Evolutionary conservation across 2,329 filamentous ascomycete genomes (phyloP).

Genomic region (Lithohypha guttulata): DNA sequence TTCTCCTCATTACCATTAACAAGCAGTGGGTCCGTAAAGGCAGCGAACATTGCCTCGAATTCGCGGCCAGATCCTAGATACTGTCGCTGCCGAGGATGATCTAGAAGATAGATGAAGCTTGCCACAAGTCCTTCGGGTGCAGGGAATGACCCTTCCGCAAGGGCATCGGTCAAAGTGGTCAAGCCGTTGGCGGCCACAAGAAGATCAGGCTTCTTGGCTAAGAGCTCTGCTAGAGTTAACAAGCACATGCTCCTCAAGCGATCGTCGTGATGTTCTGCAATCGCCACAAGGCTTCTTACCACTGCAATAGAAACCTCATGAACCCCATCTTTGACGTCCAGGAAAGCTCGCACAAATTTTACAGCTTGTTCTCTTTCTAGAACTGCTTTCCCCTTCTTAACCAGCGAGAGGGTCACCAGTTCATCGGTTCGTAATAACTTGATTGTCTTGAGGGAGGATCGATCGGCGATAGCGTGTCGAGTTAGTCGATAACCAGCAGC

Average conservation of each 20-base stretch:
- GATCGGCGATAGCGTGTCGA: conserved; percentile 86
- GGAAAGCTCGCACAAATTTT: conserved; percentile 88
- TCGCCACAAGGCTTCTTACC: conserved; percentile 77
- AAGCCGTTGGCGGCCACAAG: conserved; percentile 77
- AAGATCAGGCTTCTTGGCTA: conserved; percentile 73
- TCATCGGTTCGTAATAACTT: conserved; percentile 82
- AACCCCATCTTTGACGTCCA: conserved; percentile 89
- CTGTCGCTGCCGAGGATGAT: conserved; percentile 67
- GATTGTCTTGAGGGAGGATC: conserved; percentile 79
- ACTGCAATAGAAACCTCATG: conserved; percentile 78
- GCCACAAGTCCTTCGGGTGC: conserved; percentile 80
- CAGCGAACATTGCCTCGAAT: conserved; percentile 77
- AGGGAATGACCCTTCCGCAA: conserved; percentile 83
- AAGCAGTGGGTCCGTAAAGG: conserved; percentile 72
- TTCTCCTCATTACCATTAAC: conserved; percentile 48
- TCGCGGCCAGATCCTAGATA: conserved; percentile 83
- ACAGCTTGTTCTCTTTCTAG: conserved; percentile 93
- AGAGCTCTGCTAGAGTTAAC: conserved; percentile 82
- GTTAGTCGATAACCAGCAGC: conserved; percentile 90
- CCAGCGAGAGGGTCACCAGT: conserved; percentile 78
- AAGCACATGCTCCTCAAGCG: conserved; percentile 81
- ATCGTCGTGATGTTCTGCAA: conserved; percentile 79
- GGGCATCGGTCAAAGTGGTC: conserved; percentile 75
- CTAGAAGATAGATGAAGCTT: conserved; percentile 81
- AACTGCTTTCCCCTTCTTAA: conserved; percentile 93